Percentiles rank a stretch among this genome's conserved stretches.
Conservation (phyloP, 495 filamentous ascomycete genomes). For the Trypethelium eluteriae region DNA sequence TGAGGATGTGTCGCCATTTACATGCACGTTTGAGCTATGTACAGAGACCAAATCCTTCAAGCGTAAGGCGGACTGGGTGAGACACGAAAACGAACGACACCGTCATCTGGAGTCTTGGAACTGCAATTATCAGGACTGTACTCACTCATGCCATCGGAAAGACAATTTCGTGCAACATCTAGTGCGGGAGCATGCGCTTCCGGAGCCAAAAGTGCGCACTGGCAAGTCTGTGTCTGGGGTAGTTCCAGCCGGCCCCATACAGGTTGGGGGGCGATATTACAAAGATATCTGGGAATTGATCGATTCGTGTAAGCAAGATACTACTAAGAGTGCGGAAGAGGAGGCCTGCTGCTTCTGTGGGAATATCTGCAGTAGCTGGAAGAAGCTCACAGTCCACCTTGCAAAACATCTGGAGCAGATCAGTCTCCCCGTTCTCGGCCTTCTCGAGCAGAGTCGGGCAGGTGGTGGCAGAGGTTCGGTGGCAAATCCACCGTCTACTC, state of each 20-base stretch:
- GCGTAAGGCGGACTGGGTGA: slow-evolving; percentile 93
- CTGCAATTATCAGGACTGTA: slow-evolving; percentile 73
- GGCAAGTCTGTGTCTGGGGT: slow-evolving; percentile 12
- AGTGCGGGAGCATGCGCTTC: slow-evolving; percentile 84
- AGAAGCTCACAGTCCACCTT: slow-evolving; percentile 87
- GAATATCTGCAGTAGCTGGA: slow-evolving; percentile 75
- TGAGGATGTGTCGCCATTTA: slow-evolving; percentile 92
- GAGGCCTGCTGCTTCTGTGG: slow-evolving; percentile 91
- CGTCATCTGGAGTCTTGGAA: slow-evolving; percentile 90
- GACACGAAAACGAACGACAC: slow-evolving; percentile 91
- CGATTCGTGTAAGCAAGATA: slow-evolving; percentile 69
- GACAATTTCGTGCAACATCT: slow-evolving; percentile 96
- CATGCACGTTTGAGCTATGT: slow-evolving; percentile 82
- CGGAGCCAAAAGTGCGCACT: slow-evolving; percentile 57
- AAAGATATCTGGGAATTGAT: slow-evolving; percentile 66
- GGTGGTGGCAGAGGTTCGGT: not conserved
- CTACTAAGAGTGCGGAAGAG: slow-evolving; percentile 54
- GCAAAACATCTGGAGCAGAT: slow-evolving; percentile 97
- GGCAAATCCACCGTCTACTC: not conserved
- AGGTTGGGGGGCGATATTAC: slow-evolving; percentile 48
- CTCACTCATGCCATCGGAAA: slow-evolving; percentile 78
- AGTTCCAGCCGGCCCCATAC: slow-evolving; percentile 31
- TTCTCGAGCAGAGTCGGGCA: slow-evolving; percentile 45
- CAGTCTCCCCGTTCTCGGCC: slow-evolving; percentile 71
- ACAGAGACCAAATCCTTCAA: slow-evolving; percentile 91